These are phyloP conservation scores for Microdochium nivale DNA, from an alignment of 2,329 filamentous ascomycete species.

Conservation along the genomic window DNA sequence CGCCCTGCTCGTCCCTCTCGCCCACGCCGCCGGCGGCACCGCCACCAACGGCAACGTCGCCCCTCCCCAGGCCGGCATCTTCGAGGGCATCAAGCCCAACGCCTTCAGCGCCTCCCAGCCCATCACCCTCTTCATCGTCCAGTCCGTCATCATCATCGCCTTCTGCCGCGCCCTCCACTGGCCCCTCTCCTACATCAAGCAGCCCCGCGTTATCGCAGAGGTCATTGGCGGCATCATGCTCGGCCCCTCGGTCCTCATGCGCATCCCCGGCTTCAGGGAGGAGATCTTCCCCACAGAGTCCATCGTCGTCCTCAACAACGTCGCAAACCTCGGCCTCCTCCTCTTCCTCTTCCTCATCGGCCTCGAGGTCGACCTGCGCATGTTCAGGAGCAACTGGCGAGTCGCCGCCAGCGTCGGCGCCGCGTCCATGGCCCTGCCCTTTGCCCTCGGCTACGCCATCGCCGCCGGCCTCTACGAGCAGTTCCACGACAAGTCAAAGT, in stretches of 20 bases:
- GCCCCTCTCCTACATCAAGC: conserved; percentile 61
- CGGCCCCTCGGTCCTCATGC: conserved; percentile 66
- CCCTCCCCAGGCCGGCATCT: conserved; percentile 48
- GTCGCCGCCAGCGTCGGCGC: conserved; percentile 60
- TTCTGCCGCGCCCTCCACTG: conserved; percentile 65
- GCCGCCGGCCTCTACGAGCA: conserved; percentile 62
- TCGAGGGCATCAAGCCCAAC: conserved; percentile 63
- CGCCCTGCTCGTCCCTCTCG: background rate
- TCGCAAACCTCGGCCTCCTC: conserved; percentile 63
- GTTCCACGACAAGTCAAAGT: conserved; percentile 35
- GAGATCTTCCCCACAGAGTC: conserved; percentile 60
- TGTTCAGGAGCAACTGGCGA: conserved; percentile 62
- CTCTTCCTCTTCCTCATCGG: conserved; percentile 70
- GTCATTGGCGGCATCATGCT: conserved; percentile 68
- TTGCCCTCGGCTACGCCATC: conserved; percentile 62
- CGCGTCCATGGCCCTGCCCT: conserved; percentile 63
- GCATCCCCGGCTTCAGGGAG: conserved; percentile 59
- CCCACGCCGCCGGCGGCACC: conserved; percentile 7
- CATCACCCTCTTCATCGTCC: conserved; percentile 68
- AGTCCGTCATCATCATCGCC: conserved; percentile 66
- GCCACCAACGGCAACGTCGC: conserved; percentile 18
- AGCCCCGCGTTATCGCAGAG: conserved; percentile 71
- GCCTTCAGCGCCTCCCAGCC: conserved; percentile 63
- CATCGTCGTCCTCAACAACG: conserved; percentile 58
- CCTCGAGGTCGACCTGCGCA: conserved; percentile 63